These are phyloP conservation scores for Lagenidium sp. DNA, from an alignment of 352 stramenopile genomes.

Conservation along the genomic window DNA sequence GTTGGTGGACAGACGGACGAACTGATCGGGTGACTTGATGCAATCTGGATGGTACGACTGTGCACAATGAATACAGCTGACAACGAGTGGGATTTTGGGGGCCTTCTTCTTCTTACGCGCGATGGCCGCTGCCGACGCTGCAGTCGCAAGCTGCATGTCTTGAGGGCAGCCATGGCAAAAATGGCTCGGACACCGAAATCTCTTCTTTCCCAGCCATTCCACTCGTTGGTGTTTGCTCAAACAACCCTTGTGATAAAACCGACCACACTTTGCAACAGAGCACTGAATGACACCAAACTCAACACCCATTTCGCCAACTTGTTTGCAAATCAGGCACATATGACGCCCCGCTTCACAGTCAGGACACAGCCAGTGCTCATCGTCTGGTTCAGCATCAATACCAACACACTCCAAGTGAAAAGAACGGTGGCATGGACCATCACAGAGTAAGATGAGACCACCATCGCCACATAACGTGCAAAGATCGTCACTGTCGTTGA, in stretches of 20 bases:
- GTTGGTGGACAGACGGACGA: constrained; percentile 74
- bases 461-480: constrained; percentile 90
- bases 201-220: constrained; percentile 83
- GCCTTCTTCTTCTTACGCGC: constrained; percentile 39
- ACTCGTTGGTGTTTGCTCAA: constrained; percentile 64
- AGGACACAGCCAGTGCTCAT: constrained; percentile 87
- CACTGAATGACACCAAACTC: constrained; percentile 89
- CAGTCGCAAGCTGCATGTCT: constrained; percentile 14
- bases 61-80: constrained; percentile 85
- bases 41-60: constrained; percentile 77
- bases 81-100: constrained; percentile 25
- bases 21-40: constrained; percentile 62
- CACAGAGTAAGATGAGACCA: constrained; percentile 87
- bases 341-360: constrained; percentile 85
- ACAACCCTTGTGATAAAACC: constrained; percentile 91
- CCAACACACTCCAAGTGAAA: constrained; percentile 91
- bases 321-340: constrained; percentile 89
- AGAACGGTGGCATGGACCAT: constrained; percentile 88
- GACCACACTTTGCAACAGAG: constrained; percentile 85
- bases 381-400: constrained; percentile 72
- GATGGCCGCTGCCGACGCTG: constrained; percentile 12
- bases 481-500: constrained; percentile 86
- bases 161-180: constrained; percentile 71
- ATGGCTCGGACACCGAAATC: constrained; percentile 88
- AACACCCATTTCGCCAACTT: constrained; percentile 83